Percentiles rank a stretch among this genome's conserved stretches.
phyloP scores from a whole-genome alignment of 495 filamentous ascomycete genomes.

The Thermochaetoides thermophila region DNA sequence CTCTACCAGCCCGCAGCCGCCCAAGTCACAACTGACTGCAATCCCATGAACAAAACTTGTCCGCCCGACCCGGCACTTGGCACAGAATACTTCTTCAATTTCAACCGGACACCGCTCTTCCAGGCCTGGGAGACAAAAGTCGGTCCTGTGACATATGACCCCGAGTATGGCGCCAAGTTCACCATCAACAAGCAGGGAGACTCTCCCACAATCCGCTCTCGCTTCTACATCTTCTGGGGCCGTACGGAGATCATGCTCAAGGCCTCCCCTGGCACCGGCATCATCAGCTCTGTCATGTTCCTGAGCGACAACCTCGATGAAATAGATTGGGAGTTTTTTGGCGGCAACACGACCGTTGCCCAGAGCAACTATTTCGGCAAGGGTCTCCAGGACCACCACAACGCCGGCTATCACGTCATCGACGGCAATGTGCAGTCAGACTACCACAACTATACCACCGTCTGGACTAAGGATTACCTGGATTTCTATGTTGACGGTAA shows the following conservation, averaged over 20 bases:
- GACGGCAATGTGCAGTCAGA: conserved; percentile 23
- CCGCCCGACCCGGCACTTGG: conserved; percentile 49
- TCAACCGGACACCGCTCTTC: conserved; percentile 47
- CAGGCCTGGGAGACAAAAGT: conserved; percentile 49
- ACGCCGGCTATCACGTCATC: conserved; percentile 42
- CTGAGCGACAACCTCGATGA: conserved; percentile 79
- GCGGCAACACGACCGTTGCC: conserved; percentile 43
- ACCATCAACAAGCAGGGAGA: conserved; percentile 55
- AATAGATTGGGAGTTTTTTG: conserved; percentile 81
- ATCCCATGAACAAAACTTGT: conserved; percentile 49
- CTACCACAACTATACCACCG: conserved; percentile 72
- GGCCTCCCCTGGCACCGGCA: conserved; percentile 54
- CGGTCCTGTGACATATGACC: conserved; percentile 38
- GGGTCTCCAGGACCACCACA: conserved; percentile 37
- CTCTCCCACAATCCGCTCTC: conserved; percentile 56
- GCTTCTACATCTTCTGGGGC: conserved; percentile 70
- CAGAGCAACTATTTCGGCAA: conserved; percentile 85
- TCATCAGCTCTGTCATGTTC: conserved; percentile 72
- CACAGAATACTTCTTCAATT: conserved; percentile 38
- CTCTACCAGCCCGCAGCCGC: conserved; percentile 29
- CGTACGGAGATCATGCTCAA: conserved; percentile 56
- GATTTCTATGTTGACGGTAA: conserved; percentile 60
- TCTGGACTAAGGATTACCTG: conserved; percentile 61
- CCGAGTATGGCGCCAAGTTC: conserved; percentile 46
- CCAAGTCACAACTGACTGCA: conserved; percentile 53